Conservation (phyloP, 352 stramenopile genomes). For the Poterioochromonas sp. region DNA sequence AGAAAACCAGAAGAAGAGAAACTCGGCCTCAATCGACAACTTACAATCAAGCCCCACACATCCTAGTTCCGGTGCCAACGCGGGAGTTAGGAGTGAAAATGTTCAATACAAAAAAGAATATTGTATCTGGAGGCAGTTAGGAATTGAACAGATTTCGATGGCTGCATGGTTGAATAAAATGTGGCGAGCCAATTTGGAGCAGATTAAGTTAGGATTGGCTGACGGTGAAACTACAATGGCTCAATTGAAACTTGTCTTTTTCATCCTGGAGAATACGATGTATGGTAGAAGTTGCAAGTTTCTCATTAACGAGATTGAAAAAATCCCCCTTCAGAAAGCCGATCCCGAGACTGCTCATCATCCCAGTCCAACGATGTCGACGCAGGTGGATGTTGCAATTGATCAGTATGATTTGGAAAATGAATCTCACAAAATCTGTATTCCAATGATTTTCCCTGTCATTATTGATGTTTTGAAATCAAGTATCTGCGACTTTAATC, state of each 20-base stretch:
- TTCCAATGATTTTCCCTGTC: slow-evolving; percentile 10
- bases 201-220: background rate
- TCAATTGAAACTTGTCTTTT: background rate
- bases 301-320: background rate
- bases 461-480: background rate
- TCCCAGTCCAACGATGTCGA: background rate
- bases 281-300: background rate
- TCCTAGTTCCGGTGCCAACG: no score
- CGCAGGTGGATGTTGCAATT: no score
- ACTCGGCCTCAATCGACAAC: background rate
- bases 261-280: background rate
- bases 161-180: background rate
- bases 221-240: background rate
- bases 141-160: background rate
- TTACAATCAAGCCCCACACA: no score
- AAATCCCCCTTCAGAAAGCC: background rate
- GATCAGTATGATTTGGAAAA: background rate
- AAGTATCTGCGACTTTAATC: background rate
- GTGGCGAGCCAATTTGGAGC: background rate
- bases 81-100: no score
- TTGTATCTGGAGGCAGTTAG: no score
- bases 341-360: background rate
- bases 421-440: background rate
- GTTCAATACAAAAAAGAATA: no score
- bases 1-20: no score